These are phyloP conservation scores for Arthroderma uncinatum DNA, from an alignment of 2,329 filamentous ascomycete genomes.

Conservation along the genomic window DNA sequence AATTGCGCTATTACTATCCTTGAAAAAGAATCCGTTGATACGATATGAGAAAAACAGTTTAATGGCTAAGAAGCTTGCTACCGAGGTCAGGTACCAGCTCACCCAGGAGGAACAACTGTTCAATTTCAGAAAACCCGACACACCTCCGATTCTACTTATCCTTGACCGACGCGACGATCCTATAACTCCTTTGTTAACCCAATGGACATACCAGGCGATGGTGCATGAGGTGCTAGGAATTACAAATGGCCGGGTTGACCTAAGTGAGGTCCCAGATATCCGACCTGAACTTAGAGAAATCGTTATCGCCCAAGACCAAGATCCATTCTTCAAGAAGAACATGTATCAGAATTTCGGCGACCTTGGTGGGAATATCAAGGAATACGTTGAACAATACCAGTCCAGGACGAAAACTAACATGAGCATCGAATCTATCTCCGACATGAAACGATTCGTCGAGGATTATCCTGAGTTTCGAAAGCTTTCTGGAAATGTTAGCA, in stretches of 20 bases:
- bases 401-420: conserved; percentile 93
- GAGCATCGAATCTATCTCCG: conserved; percentile 90
- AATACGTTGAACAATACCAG: conserved; percentile 98
- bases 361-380: conserved; percentile 89
- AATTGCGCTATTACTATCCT: conserved; percentile 67
- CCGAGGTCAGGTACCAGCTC: conserved; percentile 82
- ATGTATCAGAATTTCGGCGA: conserved; percentile 98
- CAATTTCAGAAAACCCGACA: conserved; percentile 90
- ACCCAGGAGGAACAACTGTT: conserved; percentile 94
- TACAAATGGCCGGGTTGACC: conserved; percentile 82
- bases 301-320: conserved; percentile 89
- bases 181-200: conserved; percentile 82
- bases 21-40: conserved; percentile 96
- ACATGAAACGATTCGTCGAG: conserved; percentile 99
- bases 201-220: conserved; percentile 99
- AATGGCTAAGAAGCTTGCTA: conserved; percentile 82
- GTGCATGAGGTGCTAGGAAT: conserved; percentile 93
- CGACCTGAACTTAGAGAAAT: conserved; percentile 85
- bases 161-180: conserved; percentile 89
- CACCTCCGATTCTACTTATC: conserved; percentile 80
- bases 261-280: conserved; percentile 73
- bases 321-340: conserved; percentile 98
- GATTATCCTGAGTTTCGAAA: conserved; percentile 98
- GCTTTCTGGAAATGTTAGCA: conserved; percentile 93
- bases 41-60: conserved; percentile 86